These are phyloP conservation scores for Salix dunnii DNA, from an alignment of 345 rosid species.

Conservation along the genomic window DNA sequence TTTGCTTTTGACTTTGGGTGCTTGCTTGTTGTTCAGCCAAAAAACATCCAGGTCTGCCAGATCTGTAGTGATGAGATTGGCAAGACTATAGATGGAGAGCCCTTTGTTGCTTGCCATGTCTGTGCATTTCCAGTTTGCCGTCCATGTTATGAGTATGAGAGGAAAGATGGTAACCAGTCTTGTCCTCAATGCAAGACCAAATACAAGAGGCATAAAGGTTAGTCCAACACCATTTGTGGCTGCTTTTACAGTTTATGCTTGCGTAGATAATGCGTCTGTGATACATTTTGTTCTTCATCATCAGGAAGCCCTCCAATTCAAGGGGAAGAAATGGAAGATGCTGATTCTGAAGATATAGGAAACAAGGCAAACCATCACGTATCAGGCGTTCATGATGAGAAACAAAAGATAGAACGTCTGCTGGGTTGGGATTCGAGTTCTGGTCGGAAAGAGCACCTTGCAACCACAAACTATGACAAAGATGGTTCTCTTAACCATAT, in stretches of 20 bases:
- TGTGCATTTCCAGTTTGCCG: constrained; percentile 44
- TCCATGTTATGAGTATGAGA: constrained; percentile 43
- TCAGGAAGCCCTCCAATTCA: constrained; percentile 24
- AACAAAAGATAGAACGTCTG: constrained; percentile 23
- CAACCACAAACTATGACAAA: constrained; percentile 26
- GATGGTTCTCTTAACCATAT: constrained; percentile 29
- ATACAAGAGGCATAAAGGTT: constrained; percentile 40
- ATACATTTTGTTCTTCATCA: not conserved
- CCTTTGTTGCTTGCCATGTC: constrained; percentile 39
- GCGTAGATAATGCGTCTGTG: not conserved
- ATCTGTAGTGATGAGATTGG: constrained; percentile 38
- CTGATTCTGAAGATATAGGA: constrained; percentile 2
- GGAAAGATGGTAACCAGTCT: constrained; percentile 40
- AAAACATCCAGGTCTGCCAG: constrained; percentile 29
- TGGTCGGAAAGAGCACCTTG: constrained; percentile 22
- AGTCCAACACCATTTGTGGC: not conserved
- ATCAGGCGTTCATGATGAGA: constrained; percentile 12
- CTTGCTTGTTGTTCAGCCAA: constrained; percentile 5
- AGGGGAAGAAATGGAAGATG: constrained; percentile 21
- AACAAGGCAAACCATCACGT: constrained; percentile 8
- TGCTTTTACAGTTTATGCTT: not conserved
- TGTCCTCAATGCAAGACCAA: constrained; percentile 45
- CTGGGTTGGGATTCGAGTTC: constrained; percentile 24
- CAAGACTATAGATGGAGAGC: constrained; percentile 26
- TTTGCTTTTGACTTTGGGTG: not conserved